Percentiles rank a stretch among this genome's conserved stretches.
These are phyloP conservation scores for Auricularia heimuer DNA, from an alignment of 768 basidiomycete species.

Conservation along the genomic window DNA sequence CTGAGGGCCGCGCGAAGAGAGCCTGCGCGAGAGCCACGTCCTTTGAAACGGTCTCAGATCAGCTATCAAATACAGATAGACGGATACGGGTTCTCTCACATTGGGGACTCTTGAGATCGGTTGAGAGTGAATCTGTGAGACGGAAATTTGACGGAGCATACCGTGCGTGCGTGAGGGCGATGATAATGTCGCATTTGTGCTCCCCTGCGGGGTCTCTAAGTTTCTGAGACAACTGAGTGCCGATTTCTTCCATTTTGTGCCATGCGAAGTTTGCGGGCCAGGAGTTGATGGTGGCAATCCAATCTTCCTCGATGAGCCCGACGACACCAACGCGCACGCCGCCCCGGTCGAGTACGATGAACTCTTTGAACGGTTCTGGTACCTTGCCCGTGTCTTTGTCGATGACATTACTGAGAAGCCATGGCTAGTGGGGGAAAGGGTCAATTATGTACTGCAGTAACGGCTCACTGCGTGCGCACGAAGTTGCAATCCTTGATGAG, in stretches of 20 bases:
- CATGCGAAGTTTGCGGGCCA: constrained; percentile 74
- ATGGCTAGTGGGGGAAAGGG: constrained; percentile 30
- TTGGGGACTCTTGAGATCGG: not conserved
- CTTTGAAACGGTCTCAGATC: constrained; percentile 24
- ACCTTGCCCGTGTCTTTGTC: constrained; percentile 52
- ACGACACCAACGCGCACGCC: constrained; percentile 67
- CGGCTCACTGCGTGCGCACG: constrained; percentile 33
- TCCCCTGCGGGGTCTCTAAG: constrained; percentile 64
- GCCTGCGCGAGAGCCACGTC: constrained; percentile 63
- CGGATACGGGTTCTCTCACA: not conserved
- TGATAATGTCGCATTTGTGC: constrained; percentile 67
- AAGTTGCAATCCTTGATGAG: constrained; percentile 67
- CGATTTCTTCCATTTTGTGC: constrained; percentile 63
- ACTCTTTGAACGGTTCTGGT: constrained; percentile 54
- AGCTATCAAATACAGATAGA: not conserved
- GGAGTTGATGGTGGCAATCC: constrained; percentile 79
- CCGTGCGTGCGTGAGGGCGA: constrained; percentile 81
- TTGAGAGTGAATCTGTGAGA: not conserved
- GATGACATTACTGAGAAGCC: constrained; percentile 69
- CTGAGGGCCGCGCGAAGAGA: constrained; percentile 49
- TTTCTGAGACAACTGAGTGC: constrained; percentile 56
- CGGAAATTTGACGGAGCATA: constrained; percentile 18
- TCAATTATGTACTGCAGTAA: not conserved
- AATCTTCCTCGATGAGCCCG: constrained; percentile 86
- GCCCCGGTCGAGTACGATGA: constrained; percentile 54